Base-by-base conservation (phyloP, 2,329 filamentous ascomycete species). In the Monosporascus sp. region DNA sequence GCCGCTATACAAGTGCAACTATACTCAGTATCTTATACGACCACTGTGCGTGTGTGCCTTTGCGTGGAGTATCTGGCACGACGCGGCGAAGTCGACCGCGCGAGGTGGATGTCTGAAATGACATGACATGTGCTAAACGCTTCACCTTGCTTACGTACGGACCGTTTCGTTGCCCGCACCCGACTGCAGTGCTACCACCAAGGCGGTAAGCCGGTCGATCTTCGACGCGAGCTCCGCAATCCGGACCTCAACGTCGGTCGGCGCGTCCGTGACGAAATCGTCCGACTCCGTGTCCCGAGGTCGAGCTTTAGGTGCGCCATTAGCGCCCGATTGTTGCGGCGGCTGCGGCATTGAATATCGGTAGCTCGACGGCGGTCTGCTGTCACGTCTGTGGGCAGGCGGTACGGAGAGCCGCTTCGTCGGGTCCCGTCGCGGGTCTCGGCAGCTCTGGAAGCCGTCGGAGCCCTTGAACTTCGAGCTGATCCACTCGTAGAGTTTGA, bases 401-500 rank as follows among this genome's bases (percentile, higher is more conserved):
- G 62, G 62, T 20, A 55, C 56, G 18, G 57, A 41, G 2, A 57
- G 55, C 17, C 60, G 61, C 31, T 64, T 64, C 17, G 59, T 56
- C 1, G 61, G 56, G 14, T 50, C 64, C 20, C 53, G 60, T 7
- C 67, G 70, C 0, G 75, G 75, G 3, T 76, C 81, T 61, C 74
- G 75, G 68, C 77, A 80, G 27, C 70, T 74, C 53, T 72, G 73
- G 57, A 73, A 78, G 49, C 75, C 74, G 49, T 76, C 74, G 14
- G 67, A 61, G 14, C 65, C 56, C 25, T 60, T 60, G 7, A 72
- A 61, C 49, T 70, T 72, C 52, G 68, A 68, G 22, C 70, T 68
- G 46, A 81, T 57, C 61, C 73, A 73, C 69, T 90, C 87, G 66
- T 87, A 90, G n/a, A 77, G 63, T 67, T 81, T 79, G 59, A 92